Conservation (phyloP, 306 rosid genomes). For the Vicia faba region DNA sequence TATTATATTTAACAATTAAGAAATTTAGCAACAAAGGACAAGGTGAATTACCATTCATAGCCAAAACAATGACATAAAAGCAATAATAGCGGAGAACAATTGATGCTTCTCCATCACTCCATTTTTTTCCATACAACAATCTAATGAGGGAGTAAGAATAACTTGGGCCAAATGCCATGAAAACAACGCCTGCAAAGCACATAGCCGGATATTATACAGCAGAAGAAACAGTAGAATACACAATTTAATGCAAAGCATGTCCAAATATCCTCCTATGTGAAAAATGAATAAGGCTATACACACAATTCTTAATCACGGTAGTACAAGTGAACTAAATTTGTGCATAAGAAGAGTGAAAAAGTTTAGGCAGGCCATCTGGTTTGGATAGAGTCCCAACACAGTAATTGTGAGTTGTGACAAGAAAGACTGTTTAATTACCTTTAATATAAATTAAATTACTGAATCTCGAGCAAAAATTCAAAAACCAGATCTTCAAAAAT, state of each 20-base stretch:
- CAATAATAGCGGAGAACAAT: constrained; percentile 80
- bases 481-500: neutral
- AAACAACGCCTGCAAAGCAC: constrained; percentile 68
- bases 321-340: constrained; percentile 15
- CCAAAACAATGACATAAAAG: constrained; percentile 80
- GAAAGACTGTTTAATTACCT: neutral
- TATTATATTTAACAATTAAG: neutral
- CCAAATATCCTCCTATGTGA: neutral
- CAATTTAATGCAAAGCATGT: constrained; percentile 31
- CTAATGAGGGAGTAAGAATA: constrained; percentile 90
- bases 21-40: constrained; percentile 18
- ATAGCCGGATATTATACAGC: constrained; percentile 40
- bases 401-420: constrained; percentile 22
- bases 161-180: constrained; percentile 96
- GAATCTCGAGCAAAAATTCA: too few relatives aligned
- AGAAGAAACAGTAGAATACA: constrained; percentile 25
- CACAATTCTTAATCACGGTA: constrained; percentile 19
- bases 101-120: constrained; percentile 98
- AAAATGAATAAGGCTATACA: constrained; percentile 26
- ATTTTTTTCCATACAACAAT: constrained; percentile 80
- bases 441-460: too few relatives aligned
- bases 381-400: constrained; percentile 18
- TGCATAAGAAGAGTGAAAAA: neutral
- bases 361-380: neutral
- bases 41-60: constrained; percentile 77